phyloP scores from a whole-genome alignment of 1,139 yeast species.

The Candida neerlandica region DNA sequence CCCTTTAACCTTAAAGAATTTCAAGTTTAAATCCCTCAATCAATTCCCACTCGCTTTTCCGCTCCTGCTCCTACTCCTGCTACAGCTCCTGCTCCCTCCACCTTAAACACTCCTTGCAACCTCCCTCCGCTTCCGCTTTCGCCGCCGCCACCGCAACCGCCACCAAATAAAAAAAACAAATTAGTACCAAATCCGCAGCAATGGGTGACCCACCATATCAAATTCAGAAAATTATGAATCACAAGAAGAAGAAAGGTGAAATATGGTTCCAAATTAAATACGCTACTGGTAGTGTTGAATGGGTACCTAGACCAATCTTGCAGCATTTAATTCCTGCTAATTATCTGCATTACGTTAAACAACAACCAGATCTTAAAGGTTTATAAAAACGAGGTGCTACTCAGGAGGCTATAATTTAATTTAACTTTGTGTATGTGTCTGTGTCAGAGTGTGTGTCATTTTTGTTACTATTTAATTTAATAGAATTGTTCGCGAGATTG shows the following conservation, averaged over 20 bases:
- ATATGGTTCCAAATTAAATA: neutral
- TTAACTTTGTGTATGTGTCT: neutral
- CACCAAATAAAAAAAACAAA: neutral
- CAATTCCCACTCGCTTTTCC: too few species aligned
- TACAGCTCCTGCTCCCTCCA: neutral
- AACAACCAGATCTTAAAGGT: constrained; percentile 2
- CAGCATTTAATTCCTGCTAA: constrained; percentile 2
- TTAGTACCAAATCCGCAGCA: neutral
- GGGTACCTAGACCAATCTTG: constrained; percentile 2
- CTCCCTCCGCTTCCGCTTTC: neutral
- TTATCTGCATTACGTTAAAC: neutral
- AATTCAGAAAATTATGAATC: neutral
- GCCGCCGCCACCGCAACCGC: neutral
- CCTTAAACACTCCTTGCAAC: neutral
- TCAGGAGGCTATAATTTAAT: too few species aligned
- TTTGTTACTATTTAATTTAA: neutral
- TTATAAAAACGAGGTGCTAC: neutral
- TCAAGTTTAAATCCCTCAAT: too few species aligned
- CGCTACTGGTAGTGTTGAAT: constrained; percentile 3
- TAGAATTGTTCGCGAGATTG: too few species aligned
- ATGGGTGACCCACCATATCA: constrained; percentile 2
- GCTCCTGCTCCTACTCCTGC: neutral
- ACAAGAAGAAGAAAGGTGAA: constrained; percentile 1
- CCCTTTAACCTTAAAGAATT: too few species aligned
- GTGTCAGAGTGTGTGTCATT: neutral